phyloP scores from a whole-genome alignment of 2,329 filamentous ascomycete genomes.

The Cylindrodendrum hubeiense region DNA sequence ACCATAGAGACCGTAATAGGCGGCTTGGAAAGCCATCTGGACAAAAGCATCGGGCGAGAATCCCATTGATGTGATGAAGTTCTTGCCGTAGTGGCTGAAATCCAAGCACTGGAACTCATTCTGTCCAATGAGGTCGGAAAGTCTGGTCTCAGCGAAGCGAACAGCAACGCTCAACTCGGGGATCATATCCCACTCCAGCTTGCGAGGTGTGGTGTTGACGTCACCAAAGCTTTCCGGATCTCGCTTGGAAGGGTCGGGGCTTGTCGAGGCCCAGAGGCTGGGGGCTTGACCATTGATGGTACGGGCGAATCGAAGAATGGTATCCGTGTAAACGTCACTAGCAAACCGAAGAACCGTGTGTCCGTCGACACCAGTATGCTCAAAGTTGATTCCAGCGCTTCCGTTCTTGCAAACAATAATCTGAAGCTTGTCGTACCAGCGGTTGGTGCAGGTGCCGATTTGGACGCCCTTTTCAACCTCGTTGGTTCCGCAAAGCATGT shows the following conservation, averaged over 20 bases:
- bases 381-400: constrained; percentile 98
- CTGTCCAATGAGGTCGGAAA: constrained; percentile 95
- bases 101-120: constrained; percentile 96
- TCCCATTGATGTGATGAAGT: constrained; percentile 96
- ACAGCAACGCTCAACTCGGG: constrained; percentile 92
- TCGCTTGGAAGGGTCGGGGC: constrained; percentile 92
- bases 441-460: constrained; percentile 96
- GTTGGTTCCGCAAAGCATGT: constrained; percentile 97
- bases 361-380: constrained; percentile 97
- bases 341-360: constrained; percentile 97
- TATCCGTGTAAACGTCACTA: constrained; percentile 97
- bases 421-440: constrained; percentile 99
- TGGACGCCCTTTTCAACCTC: constrained; percentile 94
- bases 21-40: constrained; percentile 98
- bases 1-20: constrained; percentile 97
- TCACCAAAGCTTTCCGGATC: constrained; percentile 93
- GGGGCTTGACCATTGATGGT: constrained; percentile 96
- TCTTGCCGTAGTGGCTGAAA: constrained; percentile 91
- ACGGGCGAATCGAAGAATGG: constrained; percentile 92
- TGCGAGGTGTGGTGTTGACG: constrained; percentile 93
- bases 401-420: constrained; percentile 99
- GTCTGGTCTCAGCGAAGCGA: constrained; percentile 92
- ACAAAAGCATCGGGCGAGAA: constrained; percentile 98
- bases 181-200: constrained; percentile 97
- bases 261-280: constrained; percentile 89